These are phyloP conservation scores for Termitomyces sp. DNA, from an alignment of 768 basidiomycete species.

Conservation along the genomic window DNA sequence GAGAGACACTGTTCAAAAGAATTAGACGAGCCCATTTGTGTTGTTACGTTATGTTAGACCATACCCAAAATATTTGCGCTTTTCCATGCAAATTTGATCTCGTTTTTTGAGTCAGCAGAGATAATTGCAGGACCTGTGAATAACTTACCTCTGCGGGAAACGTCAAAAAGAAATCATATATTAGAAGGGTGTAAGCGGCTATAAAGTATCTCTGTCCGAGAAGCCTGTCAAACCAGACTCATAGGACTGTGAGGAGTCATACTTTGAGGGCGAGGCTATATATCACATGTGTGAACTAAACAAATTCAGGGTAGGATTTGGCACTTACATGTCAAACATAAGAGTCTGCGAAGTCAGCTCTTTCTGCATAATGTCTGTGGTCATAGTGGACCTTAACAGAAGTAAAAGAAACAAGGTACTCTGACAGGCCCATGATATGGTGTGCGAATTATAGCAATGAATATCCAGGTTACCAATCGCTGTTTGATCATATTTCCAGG, in stretches of 20 bases:
- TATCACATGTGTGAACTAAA: background rate
- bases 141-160: constrained; percentile 11
- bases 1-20: constrained; percentile 3
- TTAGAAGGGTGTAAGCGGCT: constrained; percentile 9
- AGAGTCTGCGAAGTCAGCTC: no score
- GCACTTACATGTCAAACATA: background rate
- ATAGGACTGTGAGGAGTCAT: background rate
- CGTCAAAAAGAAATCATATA: constrained; percentile 15
- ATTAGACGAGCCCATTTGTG: background rate
- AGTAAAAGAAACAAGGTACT: background rate
- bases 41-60: background rate
- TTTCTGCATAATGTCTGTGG: no score
- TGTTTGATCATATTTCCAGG: background rate
- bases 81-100: constrained; percentile 17
- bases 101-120: background rate
- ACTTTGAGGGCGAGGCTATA: constrained; percentile 1
- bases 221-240: background rate
- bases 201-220: constrained; percentile 4
- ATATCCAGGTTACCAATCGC: background rate
- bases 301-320: background rate
- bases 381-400: background rate
- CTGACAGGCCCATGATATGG: no score
- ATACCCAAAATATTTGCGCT: constrained; percentile 5
- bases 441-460: background rate
- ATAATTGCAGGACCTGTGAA: background rate